Evolutionary conservation across 495 filamentous ascomycete genomes (phyloP), one percentile per base, ranked within the genome.

Genomic region (Hamigera avellanea): DNA sequence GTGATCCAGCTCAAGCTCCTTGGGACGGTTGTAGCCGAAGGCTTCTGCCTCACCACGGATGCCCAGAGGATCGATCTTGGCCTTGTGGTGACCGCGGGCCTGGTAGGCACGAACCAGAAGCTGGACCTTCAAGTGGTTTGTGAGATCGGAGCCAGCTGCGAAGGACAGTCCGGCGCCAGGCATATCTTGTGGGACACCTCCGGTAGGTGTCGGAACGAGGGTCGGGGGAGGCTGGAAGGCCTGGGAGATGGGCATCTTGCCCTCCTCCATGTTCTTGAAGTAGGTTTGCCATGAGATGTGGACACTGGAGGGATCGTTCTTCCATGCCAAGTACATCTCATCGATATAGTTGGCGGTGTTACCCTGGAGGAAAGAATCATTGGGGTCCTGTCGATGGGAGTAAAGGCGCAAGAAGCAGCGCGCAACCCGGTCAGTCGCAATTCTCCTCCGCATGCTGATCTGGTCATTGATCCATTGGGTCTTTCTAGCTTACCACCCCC

Each of bases 231-330:
- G 86, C 46, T 83, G 84, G 71, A 98, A 98, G 45, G 91, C 91
- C 59, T 93, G 82, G 33, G 88, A 89, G 59, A 89, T 84, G 50
- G 86, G 91, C 82, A 96, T 95, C 47, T 89, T 84, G 58, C 93
- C 91, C 40, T 76, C 80, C 66, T 98, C 91, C 86, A 98, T 95
- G 64, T 98, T 98, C 57, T 76, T 80, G 74, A 98, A 98, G 76
- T 98, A 98, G 46, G 89, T 81, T 67, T 95, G 91, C 91, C 91
- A 98, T 56, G 91, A 98, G 50, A 95, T 71, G 64, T 98, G 91
- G 30, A 98, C 91, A 61, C 83, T 93, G 45, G 76, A 73, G 14
- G 93, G 86, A 50, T 98, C 86, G 42, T 81, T 71, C 67, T 89
- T 94, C 91, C 91, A 98, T 48, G 83, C 75, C 62, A 98, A 61